A percentile compares a stretch with the other conserved stretches of the same genome.
Conservation (phyloP, 306 rosid genomes). For the Notholithocarpus densiflorus region DNA sequence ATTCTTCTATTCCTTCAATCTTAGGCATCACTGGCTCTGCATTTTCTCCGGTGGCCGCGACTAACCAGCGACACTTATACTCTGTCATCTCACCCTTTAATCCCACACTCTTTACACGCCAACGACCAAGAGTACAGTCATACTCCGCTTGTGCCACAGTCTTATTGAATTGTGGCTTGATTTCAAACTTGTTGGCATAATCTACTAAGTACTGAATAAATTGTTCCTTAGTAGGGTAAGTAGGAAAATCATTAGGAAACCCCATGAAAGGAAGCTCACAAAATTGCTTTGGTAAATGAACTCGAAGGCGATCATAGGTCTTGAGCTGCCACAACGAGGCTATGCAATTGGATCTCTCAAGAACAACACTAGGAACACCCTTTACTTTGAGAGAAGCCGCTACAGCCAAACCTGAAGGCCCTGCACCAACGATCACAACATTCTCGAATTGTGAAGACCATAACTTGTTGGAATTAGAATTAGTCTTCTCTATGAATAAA, state of each 20-base stretch:
- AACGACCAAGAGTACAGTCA: constrained; percentile 40
- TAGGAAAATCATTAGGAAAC: constrained; percentile 61
- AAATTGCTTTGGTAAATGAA: constrained; percentile 74
- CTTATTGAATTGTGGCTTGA: constrained; percentile 56
- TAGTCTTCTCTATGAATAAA: constrained; percentile 35
- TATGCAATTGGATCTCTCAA: constrained; percentile 79
- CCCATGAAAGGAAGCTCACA: constrained; percentile 65
- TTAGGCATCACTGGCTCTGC: constrained; percentile 74
- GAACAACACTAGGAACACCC: constrained; percentile 39
- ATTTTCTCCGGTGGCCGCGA: constrained; percentile 88
- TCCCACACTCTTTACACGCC: constrained; percentile 39
- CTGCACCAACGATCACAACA: constrained; percentile 73
- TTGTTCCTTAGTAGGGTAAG: constrained; percentile 74
- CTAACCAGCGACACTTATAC: constrained; percentile 61
- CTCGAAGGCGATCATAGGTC: constrained; percentile 69
- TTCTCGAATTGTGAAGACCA: constrained; percentile 6
- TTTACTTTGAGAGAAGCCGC: constrained; percentile 62
- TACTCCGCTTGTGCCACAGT: constrained; percentile 47
- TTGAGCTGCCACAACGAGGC: constrained; percentile 83
- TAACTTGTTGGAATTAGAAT: neutral
- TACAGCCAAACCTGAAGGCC: constrained; percentile 82
- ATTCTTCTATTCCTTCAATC: constrained; percentile 49
- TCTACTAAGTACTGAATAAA: constrained; percentile 52
- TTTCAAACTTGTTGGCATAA: constrained; percentile 45
- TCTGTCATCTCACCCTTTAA: constrained; percentile 22